Base-by-base conservation (phyloP, 495 filamentous ascomycete species). In the Penicillium lividum region DNA sequence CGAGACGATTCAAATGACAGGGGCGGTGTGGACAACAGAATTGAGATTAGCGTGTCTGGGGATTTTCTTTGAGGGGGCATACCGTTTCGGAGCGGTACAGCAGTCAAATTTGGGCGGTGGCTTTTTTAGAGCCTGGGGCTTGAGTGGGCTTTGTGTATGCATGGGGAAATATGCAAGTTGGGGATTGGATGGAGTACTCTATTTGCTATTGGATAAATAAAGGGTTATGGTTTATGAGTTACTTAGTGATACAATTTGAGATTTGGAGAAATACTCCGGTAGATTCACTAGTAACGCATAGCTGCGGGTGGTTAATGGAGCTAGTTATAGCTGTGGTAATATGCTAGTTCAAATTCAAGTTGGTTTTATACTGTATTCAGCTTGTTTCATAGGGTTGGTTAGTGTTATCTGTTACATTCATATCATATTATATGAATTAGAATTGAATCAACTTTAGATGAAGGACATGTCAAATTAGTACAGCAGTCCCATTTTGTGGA, bases 301-400 rank as follows among this genome's bases (percentile, higher is more conserved):
- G 38, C 38, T 40, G 15, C 38, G 38, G 43, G 16, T 45, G 42
- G n/a, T 22, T 5, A 46, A 22, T 22, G 43, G 34, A 44, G 51
- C 51, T 54, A 44, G 51, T 38, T 54, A 44, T 54, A 53, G 36
- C 38, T 54, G 38, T 16, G 36, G 36, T 27, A 27, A 40, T 43
- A 28, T 28, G 29, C 33, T 11, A 11, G 33, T 36, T 22, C 22
- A 1, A 22, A 22, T 1, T 22, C 22, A 22, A 22, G 33, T 36
- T 36, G 33, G 9, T 36, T 36, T 11, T 36, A 8, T 36, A 13
- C 33, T 36, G 33, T 36, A 13, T 11, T 1, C 33, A 11, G 9
- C 9, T 11, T 36, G 33, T 36, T 36, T 8, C 13, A 22, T 22
- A 22, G 22, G 22, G 22, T 22, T 1, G 2, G 22, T 22, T 2